Evolutionary conservation across 495 filamentous ascomycete genomes (phyloP).

Genomic region (Sabuloglossum arenarium): DNA sequence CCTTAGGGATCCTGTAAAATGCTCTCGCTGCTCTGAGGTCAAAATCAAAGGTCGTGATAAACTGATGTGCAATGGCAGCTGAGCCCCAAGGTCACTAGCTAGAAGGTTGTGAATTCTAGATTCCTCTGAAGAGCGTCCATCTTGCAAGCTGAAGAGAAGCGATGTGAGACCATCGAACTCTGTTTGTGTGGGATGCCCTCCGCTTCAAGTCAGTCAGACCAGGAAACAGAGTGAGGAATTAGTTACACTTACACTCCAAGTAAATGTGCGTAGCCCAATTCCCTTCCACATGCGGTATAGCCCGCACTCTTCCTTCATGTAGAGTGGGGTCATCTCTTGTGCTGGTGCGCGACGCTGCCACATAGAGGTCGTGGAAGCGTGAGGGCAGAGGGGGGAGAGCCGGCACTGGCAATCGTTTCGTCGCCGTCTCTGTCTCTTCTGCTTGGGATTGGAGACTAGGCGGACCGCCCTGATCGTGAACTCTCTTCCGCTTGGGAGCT

Average conservation of each 20-base stretch:
- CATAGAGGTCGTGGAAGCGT: constrained; percentile 76
- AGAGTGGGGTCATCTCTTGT: constrained; percentile 62
- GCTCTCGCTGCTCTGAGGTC: constrained; percentile 37
- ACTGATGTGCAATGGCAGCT: constrained; percentile 77
- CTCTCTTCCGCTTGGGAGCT: constrained; percentile 21
- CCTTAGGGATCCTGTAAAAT: constrained; percentile 30
- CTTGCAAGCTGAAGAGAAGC: constrained; percentile 20
- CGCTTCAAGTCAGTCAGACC: constrained; percentile 10
- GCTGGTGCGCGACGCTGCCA: constrained; percentile 51
- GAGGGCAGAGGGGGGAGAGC: constrained; percentile 62
- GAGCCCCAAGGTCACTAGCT: constrained; percentile 50
- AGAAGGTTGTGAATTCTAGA: constrained; percentile 36
- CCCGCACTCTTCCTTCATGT: constrained; percentile 64
- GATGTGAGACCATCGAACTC: constrained; percentile 31
- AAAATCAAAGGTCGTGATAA: constrained; percentile 58
- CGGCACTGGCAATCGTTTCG: no score
- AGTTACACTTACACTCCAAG: constrained; percentile 57
- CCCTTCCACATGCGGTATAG: constrained; percentile 66
- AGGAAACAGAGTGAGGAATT: background rate
- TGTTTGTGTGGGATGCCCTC: constrained; percentile 47
- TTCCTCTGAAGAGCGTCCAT: background rate
- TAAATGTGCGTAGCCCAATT: constrained; percentile 90
- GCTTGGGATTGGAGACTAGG: no score
- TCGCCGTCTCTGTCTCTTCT: background rate
- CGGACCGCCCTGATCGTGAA: constrained; percentile 1